A percentile compares a stretch with the other conserved stretches of the same genome.
Conservation (phyloP, 495 filamentous ascomycete genomes). For the Diplogelasinospora grovesii region DNA sequence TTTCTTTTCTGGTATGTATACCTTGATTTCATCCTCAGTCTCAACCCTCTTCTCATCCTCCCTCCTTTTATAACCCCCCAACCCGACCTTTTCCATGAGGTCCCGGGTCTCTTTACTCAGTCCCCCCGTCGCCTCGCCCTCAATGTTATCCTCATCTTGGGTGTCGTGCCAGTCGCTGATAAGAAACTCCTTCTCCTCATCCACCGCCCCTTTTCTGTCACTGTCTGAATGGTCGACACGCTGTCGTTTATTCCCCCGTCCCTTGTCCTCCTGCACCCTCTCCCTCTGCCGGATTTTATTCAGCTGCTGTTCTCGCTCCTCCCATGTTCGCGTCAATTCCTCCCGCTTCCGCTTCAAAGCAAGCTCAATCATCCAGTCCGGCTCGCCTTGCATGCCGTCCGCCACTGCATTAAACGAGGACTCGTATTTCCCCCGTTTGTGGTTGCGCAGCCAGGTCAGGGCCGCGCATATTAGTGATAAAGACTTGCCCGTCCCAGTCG, state of each 20-base stretch:
- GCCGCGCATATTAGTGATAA: constrained; percentile 89
- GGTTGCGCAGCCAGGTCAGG: constrained; percentile 85
- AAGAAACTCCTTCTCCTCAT: constrained; percentile 66
- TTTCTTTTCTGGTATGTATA: no score
- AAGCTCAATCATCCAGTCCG: constrained; percentile 82
- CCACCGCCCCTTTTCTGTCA: constrained; percentile 27
- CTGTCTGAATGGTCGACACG: constrained; percentile 17
- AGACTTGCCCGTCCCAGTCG: constrained; percentile 92
- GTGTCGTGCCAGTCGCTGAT: constrained; percentile 78
- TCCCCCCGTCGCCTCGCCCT: constrained; percentile 23
- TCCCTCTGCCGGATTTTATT: constrained; percentile 64
- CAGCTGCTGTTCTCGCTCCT: constrained; percentile 65
- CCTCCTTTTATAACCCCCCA: constrained; percentile 19
- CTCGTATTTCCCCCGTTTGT: constrained; percentile 64
- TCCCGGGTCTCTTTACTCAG: constrained; percentile 58
- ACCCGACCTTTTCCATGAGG: constrained; percentile 53
- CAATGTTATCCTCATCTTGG: constrained; percentile 56
- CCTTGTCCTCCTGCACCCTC: constrained; percentile 47
- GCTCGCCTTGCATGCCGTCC: constrained; percentile 61
- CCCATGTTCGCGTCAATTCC: constrained; percentile 56
- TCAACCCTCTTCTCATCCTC: constrained; percentile 43
- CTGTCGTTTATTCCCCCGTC: constrained; percentile 25
- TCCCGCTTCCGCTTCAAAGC: constrained; percentile 58
- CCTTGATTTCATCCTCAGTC: constrained; percentile 57
- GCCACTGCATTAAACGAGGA: constrained; percentile 26